Percentiles rank a stretch among this genome's conserved stretches.
phyloP scores from a whole-genome alignment of 805 yeast species.

The Candida cerambycidarum region DNA sequence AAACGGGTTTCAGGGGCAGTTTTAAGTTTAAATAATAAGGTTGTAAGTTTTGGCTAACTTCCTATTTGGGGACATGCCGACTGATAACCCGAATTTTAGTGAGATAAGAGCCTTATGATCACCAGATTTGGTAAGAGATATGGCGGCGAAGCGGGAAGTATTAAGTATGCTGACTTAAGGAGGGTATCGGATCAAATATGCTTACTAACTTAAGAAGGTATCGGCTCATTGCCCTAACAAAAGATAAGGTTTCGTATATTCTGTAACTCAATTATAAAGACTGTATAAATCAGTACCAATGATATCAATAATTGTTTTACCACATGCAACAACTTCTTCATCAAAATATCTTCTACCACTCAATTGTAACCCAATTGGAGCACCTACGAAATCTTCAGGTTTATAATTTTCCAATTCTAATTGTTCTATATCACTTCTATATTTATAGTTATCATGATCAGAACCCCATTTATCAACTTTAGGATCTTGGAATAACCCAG shows the following conservation, averaged over 20 bases:
- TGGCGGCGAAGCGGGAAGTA: too few species aligned
- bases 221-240: too few species aligned
- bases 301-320: conserved; percentile 38
- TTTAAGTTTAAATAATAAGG: too few species aligned
- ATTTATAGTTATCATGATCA: conserved; percentile 28
- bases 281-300: conserved; percentile 27
- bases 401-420: conserved; percentile 48
- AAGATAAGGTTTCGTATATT: too few species aligned
- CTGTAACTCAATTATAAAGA: neutral
- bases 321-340: conserved; percentile 55
- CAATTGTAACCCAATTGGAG: conserved; percentile 57
- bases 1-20: too few species aligned
- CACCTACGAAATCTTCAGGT: conserved; percentile 49
- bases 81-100: neutral
- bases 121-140: too few species aligned
- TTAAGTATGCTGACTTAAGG: too few species aligned
- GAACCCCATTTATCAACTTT: conserved; percentile 48
- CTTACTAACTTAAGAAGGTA: too few species aligned
- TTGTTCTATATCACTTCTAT: conserved; percentile 48
- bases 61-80: neutral
- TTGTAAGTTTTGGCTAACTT: too few species aligned
- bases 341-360: conserved; percentile 55
- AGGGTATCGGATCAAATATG: too few species aligned
- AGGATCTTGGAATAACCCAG: conserved; percentile 61
- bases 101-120: too few species aligned